Conservation (phyloP, 192 early-diverging fungal species). For the Coemansia sp. region DNA sequence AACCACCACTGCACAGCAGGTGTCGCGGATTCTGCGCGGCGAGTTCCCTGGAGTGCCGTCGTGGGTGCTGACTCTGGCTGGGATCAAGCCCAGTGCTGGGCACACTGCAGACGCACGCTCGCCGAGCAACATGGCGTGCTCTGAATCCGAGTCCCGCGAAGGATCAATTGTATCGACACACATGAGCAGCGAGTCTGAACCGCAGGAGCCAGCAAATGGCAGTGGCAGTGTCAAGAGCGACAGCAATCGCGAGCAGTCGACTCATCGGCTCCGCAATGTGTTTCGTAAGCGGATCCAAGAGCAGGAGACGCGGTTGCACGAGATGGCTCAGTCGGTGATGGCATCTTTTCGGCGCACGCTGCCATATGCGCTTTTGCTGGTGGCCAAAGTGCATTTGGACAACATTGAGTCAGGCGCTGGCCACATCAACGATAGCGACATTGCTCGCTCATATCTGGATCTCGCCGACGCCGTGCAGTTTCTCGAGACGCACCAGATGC, state of each 20-base stretch:
- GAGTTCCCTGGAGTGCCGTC: slow-evolving; percentile 40
- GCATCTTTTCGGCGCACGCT: slow-evolving; percentile 49
- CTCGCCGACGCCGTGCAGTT: slow-evolving; percentile 31
- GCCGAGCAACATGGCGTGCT: not conserved
- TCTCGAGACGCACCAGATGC: slow-evolving; percentile 44
- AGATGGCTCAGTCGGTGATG: slow-evolving; percentile 39
- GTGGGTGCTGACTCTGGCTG: slow-evolving; percentile 42
- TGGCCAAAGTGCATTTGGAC: slow-evolving; percentile 49
- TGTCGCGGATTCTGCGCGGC: slow-evolving; percentile 49
- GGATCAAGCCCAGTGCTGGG: slow-evolving; percentile 10
- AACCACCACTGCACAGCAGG: slow-evolving; percentile 39
- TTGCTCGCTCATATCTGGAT: slow-evolving; percentile 39
- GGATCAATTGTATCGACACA: not conserved
- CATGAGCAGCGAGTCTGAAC: not conserved
- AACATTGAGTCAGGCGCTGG: slow-evolving; percentile 49
- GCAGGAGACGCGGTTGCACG: slow-evolving; percentile 38
- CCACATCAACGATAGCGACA: slow-evolving; percentile 26
- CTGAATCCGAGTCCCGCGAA: not conserved
- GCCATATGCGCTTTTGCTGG: slow-evolving; percentile 47
- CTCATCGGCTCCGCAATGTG: slow-evolving; percentile 26
- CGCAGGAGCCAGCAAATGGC: not conserved
- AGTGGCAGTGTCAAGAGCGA: not conserved
- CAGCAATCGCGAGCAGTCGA: not conserved
- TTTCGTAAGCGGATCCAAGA: slow-evolving; percentile 44
- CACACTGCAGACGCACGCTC: not conserved